Evolutionary conservation across 768 basidiomycete genomes (phyloP).

Genomic region (Kwoniella botswanensis): DNA sequence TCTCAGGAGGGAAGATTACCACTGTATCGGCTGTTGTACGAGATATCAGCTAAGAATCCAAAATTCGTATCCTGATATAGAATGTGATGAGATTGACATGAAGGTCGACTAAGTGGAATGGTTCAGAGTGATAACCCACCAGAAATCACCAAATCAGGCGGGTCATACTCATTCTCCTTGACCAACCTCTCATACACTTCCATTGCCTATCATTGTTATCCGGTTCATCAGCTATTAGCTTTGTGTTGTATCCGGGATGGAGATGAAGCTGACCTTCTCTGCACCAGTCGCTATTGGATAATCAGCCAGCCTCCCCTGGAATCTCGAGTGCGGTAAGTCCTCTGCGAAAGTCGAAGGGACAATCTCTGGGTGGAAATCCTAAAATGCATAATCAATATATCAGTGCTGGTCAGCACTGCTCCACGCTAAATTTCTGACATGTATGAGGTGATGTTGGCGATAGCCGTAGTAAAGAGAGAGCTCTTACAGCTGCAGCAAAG

Average conservation of each 20-base stretch:
- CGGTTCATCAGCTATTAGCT: not conserved
- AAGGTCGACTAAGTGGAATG: no score
- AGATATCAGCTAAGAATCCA: slow-evolving; percentile 7
- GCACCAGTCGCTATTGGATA: slow-evolving; percentile 74
- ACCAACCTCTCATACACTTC: slow-evolving; percentile 83
- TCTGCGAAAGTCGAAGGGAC: slow-evolving; percentile 81
- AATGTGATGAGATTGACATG: no score
- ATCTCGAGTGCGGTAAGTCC: slow-evolving; percentile 70
- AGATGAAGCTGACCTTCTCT: slow-evolving; percentile 63
- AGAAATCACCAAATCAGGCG: slow-evolving; percentile 79
- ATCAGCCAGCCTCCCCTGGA: slow-evolving; percentile 69
- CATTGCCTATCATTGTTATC: slow-evolving; percentile 63
- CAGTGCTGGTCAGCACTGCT: not conserved
- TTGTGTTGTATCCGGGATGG: not conserved
- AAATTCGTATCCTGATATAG: not conserved
- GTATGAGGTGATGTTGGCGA: no score
- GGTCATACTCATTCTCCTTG: slow-evolving; percentile 66
- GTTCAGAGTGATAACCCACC: slow-evolving; percentile 60
- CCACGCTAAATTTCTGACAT: no score
- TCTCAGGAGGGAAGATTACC: slow-evolving; percentile 72
- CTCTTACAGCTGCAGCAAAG: slow-evolving; percentile 73
- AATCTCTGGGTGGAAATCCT: slow-evolving; percentile 73
- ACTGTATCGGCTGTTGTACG: slow-evolving; percentile 85
- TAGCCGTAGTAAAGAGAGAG: not conserved
- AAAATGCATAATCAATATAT: not conserved